Percentiles rank a stretch among this genome's conserved stretches.
phyloP scores from a whole-genome alignment of 1,284 basidiomycete species.

The Inonotus hispidus region DNA sequence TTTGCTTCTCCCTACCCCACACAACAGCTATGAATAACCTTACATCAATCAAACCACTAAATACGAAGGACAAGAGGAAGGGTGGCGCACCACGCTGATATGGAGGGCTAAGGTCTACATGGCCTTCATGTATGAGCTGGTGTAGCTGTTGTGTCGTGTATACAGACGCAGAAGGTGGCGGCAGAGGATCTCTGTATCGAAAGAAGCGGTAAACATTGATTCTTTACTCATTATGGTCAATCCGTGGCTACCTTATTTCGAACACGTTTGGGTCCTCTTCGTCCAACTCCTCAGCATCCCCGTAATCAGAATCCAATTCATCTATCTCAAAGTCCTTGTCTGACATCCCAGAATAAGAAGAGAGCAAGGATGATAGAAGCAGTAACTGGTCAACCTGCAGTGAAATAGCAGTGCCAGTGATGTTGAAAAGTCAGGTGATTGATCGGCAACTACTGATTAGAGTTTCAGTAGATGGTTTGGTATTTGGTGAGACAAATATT shows the following conservation, averaged over 20 bases:
- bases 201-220: not conserved
- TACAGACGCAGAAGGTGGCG: conserved; percentile 3
- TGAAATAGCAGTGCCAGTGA: not conserved
- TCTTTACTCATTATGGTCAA: not conserved
- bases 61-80: not conserved
- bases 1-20: conserved; percentile 41
- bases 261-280: conserved; percentile 14
- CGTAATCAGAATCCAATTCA: conserved; percentile 18
- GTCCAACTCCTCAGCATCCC: conserved; percentile 15
- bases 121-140: conserved; percentile 17
- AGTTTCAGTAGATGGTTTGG: too few relatives aligned
- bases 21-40: conserved; percentile 38
- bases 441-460: too few relatives aligned
- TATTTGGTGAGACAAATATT: too few relatives aligned
- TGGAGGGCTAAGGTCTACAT: conserved; percentile 17
- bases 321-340: conserved; percentile 12
- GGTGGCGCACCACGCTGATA: conserved; percentile 16
- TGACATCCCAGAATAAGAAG: too few relatives aligned
- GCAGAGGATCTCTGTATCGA: conserved; percentile 9
- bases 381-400: too few relatives aligned
- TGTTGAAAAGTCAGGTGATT: not conserved
- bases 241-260: conserved; percentile 9
- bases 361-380: too few relatives aligned
- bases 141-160: conserved; percentile 16
- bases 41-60: not conserved